phyloP scores from a whole-genome alignment of 1,284 basidiomycete genomes.

The Sporisorium graminicola region DNA sequence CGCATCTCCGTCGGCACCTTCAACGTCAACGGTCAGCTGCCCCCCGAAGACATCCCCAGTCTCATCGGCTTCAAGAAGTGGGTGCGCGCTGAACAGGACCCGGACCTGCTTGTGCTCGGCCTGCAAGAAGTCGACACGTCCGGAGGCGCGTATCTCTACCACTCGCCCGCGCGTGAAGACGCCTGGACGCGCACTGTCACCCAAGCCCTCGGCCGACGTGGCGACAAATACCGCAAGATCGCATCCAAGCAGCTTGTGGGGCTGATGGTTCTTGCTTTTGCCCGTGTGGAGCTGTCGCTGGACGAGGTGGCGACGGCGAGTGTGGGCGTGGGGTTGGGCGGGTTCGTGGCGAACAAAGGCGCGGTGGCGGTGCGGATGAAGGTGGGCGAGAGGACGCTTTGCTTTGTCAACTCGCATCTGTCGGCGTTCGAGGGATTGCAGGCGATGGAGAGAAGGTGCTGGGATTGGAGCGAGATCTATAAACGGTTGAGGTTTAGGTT shows the following conservation, averaged over 20 bases:
- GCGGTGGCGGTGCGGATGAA: constrained; percentile 92
- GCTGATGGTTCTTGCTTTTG: constrained; percentile 45
- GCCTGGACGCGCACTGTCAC: constrained; percentile 34
- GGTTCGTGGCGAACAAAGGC: constrained; percentile 67
- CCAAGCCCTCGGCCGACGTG: constrained; percentile 27
- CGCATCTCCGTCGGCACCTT: constrained; percentile 44
- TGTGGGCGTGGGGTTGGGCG: constrained; percentile 50
- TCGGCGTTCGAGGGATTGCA: constrained; percentile 75
- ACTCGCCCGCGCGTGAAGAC: constrained; percentile 45
- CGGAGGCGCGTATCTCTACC: constrained; percentile 52
- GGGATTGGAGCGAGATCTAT: constrained; percentile 55
- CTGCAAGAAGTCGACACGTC: constrained; percentile 58
- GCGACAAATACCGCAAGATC: constrained; percentile 28
- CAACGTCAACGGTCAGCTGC: constrained; percentile 42
- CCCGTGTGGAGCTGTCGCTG: constrained; percentile 16
- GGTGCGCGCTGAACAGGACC: constrained; percentile 46
- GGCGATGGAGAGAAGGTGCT: constrained; percentile 53
- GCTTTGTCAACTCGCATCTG: constrained; percentile 94
- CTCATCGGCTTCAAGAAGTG: constrained; percentile 44
- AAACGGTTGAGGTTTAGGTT: constrained; percentile 41
- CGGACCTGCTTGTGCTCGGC: constrained; percentile 49
- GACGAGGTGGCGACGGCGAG: constrained; percentile 34
- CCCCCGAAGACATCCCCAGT: constrained; percentile 17
- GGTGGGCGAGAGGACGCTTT: constrained; percentile 88
- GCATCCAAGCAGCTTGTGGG: constrained; percentile 56